Evolutionary conservation across 2,329 filamentous ascomycete genomes (phyloP).

Genomic region (Chaetothyriales sp.): DNA sequence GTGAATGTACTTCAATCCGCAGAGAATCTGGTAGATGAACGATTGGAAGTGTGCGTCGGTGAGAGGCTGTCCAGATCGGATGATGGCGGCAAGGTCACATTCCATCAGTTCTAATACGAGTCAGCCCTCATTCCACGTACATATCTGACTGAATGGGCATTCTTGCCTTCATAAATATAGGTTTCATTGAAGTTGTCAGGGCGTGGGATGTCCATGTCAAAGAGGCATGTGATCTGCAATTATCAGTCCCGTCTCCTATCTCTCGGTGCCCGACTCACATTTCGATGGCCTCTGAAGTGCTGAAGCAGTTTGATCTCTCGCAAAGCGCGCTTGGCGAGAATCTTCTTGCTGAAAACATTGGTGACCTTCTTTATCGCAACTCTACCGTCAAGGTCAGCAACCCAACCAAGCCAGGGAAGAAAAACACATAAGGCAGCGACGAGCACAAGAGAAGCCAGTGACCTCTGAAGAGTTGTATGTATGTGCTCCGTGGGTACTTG

Average conservation of each 20-base stretch:
- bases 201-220: constrained; percentile 97
- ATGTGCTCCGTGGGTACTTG: neutral
- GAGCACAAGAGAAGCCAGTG: neutral
- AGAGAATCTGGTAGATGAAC: constrained; percentile 99
- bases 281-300: constrained; percentile 84
- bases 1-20: constrained; percentile 97
- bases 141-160: neutral
- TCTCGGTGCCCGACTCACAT: constrained; percentile 39
- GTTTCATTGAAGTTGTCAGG: constrained; percentile 98
- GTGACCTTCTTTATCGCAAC: constrained; percentile 99
- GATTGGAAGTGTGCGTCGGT: constrained; percentile 99
- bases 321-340: constrained; percentile 90
- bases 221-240: constrained; percentile 83
- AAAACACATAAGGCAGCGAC: constrained; percentile 33
- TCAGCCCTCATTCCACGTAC: neutral
- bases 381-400: constrained; percentile 76
- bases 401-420: constrained; percentile 88
- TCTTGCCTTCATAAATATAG: constrained; percentile 88
- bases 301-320: constrained; percentile 97
- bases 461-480: neutral
- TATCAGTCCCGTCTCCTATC: constrained; percentile 23
- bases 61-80: constrained; percentile 87
- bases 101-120: constrained; percentile 76
- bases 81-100: constrained; percentile 94
- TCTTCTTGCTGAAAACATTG: constrained; percentile 99